phyloP scores from a whole-genome alignment of 108 stramenopile species.

The Nitzschia sp. region DNA sequence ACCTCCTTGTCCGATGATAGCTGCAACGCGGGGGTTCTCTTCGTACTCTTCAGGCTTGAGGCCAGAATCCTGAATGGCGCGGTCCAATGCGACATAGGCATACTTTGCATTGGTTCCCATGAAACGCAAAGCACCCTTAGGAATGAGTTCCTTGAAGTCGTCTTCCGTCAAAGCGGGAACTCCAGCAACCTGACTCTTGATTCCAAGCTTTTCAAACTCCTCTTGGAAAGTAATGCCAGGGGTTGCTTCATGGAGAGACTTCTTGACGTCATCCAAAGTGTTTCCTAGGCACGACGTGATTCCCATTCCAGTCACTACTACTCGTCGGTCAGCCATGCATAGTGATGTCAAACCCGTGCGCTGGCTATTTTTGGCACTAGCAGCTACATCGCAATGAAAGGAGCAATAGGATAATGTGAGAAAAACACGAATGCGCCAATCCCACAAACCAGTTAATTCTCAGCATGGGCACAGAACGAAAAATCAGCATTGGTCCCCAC shows the following conservation, averaged over 20 bases:
- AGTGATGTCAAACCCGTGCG: slow-evolving; percentile 36
- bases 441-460: no score
- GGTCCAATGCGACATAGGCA: slow-evolving; percentile 87
- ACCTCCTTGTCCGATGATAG: slow-evolving; percentile 93
- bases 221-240: slow-evolving; percentile 71
- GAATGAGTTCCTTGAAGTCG: slow-evolving; percentile 87
- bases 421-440: background rate
- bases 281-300: slow-evolving; percentile 91
- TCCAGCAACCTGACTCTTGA: slow-evolving; percentile 85
- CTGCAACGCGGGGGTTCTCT: slow-evolving; percentile 85
- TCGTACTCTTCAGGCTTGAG: slow-evolving; percentile 82
- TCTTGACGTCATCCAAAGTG: slow-evolving; percentile 86
- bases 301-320: slow-evolving; percentile 93
- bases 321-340: slow-evolving; percentile 61
- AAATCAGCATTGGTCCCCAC: no score
- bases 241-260: slow-evolving; percentile 55
- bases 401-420: background rate
- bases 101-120: slow-evolving; percentile 90
- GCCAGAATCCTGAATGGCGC: slow-evolving; percentile 81
- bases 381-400: background rate
- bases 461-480: no score
- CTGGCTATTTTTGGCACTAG: slow-evolving; percentile 2
- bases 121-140: slow-evolving; percentile 81
- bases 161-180: slow-evolving; percentile 70
- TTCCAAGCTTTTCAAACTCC: slow-evolving; percentile 85